Percentiles rank a stretch among this genome's conserved stretches.
These are phyloP conservation scores for Saccharomycopsis sp. DNA, from an alignment of 805 yeast species.

Conservation along the genomic window DNA sequence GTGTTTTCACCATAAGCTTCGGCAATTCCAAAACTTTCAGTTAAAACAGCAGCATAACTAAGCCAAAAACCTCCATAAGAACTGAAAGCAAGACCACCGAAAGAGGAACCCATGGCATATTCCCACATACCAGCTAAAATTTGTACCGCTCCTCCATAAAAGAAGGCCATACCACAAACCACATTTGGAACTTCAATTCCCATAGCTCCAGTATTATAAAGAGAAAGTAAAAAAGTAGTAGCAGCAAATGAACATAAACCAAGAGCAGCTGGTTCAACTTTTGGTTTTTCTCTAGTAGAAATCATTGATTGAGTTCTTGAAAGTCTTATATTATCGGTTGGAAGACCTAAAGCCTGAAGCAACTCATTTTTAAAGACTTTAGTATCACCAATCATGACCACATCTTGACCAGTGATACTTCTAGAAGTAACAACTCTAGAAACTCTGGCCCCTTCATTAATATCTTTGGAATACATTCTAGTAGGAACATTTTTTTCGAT, in stretches of 20 bases:
- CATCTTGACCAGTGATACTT: constrained; percentile 34
- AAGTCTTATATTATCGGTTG: background rate
- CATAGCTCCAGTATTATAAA: constrained; percentile 45
- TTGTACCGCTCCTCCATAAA: constrained; percentile 55
- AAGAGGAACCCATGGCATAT: constrained; percentile 51
- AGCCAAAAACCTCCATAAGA: constrained; percentile 57
- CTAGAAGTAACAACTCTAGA: constrained; percentile 4
- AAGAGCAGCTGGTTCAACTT: constrained; percentile 44
- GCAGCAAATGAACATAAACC: constrained; percentile 51
- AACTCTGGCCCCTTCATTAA: constrained; percentile 3
- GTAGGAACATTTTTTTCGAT: constrained; percentile 10
- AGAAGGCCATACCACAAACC: constrained; percentile 50
- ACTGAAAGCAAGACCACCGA: constrained; percentile 43
- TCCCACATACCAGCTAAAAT: constrained; percentile 63
- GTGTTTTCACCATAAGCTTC: constrained; percentile 30
- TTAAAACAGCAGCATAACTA: constrained; percentile 45
- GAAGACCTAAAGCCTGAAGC: constrained; percentile 37
- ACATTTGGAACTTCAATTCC: constrained; percentile 44
- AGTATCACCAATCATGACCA: constrained; percentile 40
- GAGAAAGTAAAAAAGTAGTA: constrained; percentile 49
- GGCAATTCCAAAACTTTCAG: constrained; percentile 40
- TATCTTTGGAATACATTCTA: constrained; percentile 7
- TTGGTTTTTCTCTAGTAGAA: constrained; percentile 28
- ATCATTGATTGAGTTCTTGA: constrained; percentile 21
- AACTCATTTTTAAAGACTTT: constrained; percentile 38